Evolutionary conservation across 2,329 filamentous ascomycete species (phyloP), one percentile per base, ranked within the genome.

Genomic region (Rugonectria rugulosa): DNA sequence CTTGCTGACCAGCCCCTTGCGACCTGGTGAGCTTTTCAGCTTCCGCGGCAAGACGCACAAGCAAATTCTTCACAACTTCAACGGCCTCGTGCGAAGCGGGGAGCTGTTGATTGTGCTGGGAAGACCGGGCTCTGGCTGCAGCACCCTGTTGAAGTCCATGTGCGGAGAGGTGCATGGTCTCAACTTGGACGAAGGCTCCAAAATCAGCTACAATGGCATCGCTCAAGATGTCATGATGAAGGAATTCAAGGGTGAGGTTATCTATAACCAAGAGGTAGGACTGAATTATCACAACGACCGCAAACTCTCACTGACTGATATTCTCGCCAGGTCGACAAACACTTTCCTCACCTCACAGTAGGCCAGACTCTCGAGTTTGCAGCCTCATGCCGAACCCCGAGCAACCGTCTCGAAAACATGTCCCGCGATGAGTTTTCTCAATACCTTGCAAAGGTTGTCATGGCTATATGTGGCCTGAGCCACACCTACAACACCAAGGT

Each of bases 301-400:
- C 12, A 5, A 11, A 4, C 5, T 7, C 12, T n/a, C n/a, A n/a
- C n/a, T n/a, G 14, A 21, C 12, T 50, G 1, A 44, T 41, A 40
- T 34, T 17, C 5, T 27, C 17, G 48, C 42, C 40, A 88, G 73
- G 80, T 82, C 23, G 89, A 92, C 68, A 80, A 88, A 23, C 90
- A 93, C 68, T 93, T 92, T 60, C 87, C 90, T 0, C 87, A 90
- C n/a, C 75, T 95, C 19, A 91, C 87, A 0, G 89, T 93, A 10
- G 85, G 88, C 2, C 82, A 91, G 61, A 94, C 90, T 0, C 77
- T 94, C 0, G 80, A 85, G 45, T 93, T 93, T 68, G 90, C 90
- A 0, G 81, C 90, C 2, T 83, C 86, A 45, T 85, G 86, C 1
- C 80, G 88, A 46, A 89, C 89, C 0, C 89, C 89, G 0, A 82